Evolutionary conservation across 2,329 filamentous ascomycete genomes (phyloP).

Genomic region (Fusarium sp.): DNA sequence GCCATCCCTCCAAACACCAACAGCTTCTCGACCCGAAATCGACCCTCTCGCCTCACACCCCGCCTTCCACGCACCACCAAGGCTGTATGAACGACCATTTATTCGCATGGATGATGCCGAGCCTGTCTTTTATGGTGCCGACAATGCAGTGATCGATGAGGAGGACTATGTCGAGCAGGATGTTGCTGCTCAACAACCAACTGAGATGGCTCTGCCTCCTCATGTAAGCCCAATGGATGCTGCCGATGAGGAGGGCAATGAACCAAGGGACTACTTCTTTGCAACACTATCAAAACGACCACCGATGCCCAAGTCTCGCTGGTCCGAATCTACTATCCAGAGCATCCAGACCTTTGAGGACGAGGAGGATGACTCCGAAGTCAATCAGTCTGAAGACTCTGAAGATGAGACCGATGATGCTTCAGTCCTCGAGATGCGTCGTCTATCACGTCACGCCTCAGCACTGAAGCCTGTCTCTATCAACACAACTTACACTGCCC

Average conservation of each 20-base stretch:
- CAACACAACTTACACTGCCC: slow-evolving; percentile 48
- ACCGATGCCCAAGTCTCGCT: slow-evolving; percentile 49
- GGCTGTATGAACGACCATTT: slow-evolving; percentile 49
- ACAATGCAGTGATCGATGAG: slow-evolving; percentile 38
- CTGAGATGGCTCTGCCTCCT: slow-evolving; percentile 46
- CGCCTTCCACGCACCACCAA: slow-evolving; percentile 49
- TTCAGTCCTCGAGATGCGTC: slow-evolving; percentile 40
- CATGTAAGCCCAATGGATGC: slow-evolving; percentile 41
- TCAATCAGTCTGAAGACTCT: slow-evolving; percentile 34
- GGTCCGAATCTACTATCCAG: slow-evolving; percentile 56
- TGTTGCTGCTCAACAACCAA: slow-evolving; percentile 38
- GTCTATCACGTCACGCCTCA: slow-evolving; percentile 34
- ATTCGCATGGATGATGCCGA: slow-evolving; percentile 41
- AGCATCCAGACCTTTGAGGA: slow-evolving; percentile 40
- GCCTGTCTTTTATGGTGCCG: slow-evolving; percentile 42
- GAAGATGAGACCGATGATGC: slow-evolving; percentile 37
- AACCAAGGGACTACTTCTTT: slow-evolving; percentile 49
- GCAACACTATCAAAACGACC: slow-evolving; percentile 44
- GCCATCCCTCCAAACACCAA: slow-evolving; percentile 36
- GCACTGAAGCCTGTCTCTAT: slow-evolving; percentile 42
- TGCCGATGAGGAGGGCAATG: slow-evolving; percentile 34
- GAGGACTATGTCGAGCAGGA: slow-evolving; percentile 40
- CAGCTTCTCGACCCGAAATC: slow-evolving; percentile 41
- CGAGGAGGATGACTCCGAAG: slow-evolving; percentile 34
- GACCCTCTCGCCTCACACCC: slow-evolving; percentile 50